Evolutionary conservation across 2,329 filamentous ascomycete species (phyloP).

Genomic region (Dothidotthia symphoricarpi): DNA sequence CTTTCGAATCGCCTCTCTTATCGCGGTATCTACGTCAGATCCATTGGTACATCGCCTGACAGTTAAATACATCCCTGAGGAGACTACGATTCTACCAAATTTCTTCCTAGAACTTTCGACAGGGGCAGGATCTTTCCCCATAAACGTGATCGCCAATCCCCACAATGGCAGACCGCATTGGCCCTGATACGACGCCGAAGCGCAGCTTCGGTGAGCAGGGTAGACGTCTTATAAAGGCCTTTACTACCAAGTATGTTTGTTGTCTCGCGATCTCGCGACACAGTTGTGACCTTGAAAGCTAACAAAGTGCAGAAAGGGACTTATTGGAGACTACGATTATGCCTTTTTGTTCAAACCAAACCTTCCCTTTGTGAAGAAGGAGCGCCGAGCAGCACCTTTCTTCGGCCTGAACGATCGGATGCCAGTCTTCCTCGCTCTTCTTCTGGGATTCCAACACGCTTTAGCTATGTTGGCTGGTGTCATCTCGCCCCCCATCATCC

Average conservation of each 20-base stretch:
- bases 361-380: conserved; percentile 74
- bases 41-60: background rate
- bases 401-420: conserved; percentile 80
- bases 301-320: conserved; percentile 57
- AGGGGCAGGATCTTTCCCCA: too few species aligned
- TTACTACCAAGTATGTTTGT: conserved; percentile 51
- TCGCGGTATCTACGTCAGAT: conserved; percentile 14
- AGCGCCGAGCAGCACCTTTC: conserved; percentile 65
- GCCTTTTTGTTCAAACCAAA: conserved; percentile 79
- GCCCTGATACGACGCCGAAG: conserved; percentile 43
- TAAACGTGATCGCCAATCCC: too few species aligned
- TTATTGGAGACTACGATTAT: conserved; percentile 88
- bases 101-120: conserved; percentile 6
- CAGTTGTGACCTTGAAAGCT: conserved; percentile 5
- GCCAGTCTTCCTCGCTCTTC: conserved; percentile 69
- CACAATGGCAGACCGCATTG: conserved; percentile 44
- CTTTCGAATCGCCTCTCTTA: conserved; percentile 14
- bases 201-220: conserved; percentile 44
- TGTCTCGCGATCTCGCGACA: background rate
- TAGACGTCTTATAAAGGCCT: conserved; percentile 44
- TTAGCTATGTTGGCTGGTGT: conserved; percentile 68
- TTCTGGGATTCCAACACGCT: conserved; percentile 77
- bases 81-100: background rate
- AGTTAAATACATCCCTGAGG: background rate
- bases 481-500: conserved; percentile 75